Evolutionary conservation across 2,329 filamentous ascomycete genomes (phyloP).

Genomic region (Pseudonectria buxi): DNA sequence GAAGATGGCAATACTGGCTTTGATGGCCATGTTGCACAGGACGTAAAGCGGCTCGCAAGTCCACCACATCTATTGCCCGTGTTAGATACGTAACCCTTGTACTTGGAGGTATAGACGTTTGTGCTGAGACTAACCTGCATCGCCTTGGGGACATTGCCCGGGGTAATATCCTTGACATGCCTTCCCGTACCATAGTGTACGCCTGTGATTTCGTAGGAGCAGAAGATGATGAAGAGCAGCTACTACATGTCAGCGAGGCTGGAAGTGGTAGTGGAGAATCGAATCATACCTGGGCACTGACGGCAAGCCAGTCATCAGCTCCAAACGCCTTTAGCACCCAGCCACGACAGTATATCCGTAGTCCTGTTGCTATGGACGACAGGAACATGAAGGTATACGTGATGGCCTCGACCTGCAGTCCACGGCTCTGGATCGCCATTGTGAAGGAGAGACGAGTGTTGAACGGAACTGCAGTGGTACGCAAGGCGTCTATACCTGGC

Average conservation of each 20-base stretch:
- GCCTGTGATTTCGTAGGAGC: constrained; percentile 21
- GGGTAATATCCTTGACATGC: constrained; percentile 14
- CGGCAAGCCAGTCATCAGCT: constrained; percentile 28
- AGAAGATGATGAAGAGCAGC: constrained; percentile 20
- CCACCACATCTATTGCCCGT: constrained; percentile 27
- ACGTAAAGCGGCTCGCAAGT: constrained; percentile 37
- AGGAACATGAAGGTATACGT: constrained; percentile 28
- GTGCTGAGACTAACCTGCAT: constrained; percentile 21
- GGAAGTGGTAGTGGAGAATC: neutral
- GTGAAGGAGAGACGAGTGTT: too few relatives aligned
- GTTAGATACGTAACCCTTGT: constrained; percentile 1
- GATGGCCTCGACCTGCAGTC: constrained; percentile 20
- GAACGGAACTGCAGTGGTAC: too few relatives aligned
- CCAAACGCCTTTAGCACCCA: constrained; percentile 27
- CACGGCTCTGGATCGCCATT: constrained; percentile 13
- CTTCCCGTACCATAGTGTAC: constrained; percentile 22
- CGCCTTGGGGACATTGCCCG: constrained; percentile 16
- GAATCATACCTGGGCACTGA: constrained; percentile 23
- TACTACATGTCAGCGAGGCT: neutral
- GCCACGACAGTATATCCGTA: constrained; percentile 27
- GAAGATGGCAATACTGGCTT: constrained; percentile 34
- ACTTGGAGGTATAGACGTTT: neutral
- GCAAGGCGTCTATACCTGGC: too few relatives aligned
- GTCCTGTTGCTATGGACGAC: constrained; percentile 22
- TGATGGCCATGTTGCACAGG: constrained; percentile 27